Conservation (phyloP, 1,284 basidiomycete species). For the Schizopora paradoxa region DNA sequence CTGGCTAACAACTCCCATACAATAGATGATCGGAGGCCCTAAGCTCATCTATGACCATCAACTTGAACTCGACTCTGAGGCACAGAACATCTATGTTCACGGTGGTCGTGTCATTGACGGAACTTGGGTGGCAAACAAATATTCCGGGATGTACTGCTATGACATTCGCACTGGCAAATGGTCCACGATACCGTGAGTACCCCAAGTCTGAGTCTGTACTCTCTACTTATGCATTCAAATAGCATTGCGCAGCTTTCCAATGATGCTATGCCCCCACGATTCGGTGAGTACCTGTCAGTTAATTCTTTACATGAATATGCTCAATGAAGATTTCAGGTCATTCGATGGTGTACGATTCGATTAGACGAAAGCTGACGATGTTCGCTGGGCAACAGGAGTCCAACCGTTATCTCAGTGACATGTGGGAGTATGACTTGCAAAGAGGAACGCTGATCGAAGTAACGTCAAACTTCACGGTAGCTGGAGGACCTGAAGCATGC, state of each 20-base stretch:
- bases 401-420: constrained; percentile 61
- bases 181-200: constrained; percentile 56
- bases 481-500: constrained; percentile 60
- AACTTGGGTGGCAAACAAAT: constrained; percentile 50
- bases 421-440: constrained; percentile 65
- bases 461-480: constrained; percentile 51
- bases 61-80: constrained; percentile 70
- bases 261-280: constrained; percentile 49
- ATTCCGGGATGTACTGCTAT: constrained; percentile 68
- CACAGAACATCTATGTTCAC: constrained; percentile 71
- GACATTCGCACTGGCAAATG: constrained; percentile 57
- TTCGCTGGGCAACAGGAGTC: constrained; percentile 67
- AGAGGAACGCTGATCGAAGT: constrained; percentile 56
- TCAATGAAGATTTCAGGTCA: too few relatives aligned
- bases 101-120: constrained; percentile 72
- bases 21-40: constrained; percentile 60
- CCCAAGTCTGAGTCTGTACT: constrained; percentile 7
- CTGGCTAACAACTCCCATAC: neutral
- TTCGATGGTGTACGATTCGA: constrained; percentile 70
- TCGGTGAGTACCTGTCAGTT: constrained; percentile 37
- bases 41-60: constrained; percentile 78
- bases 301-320: too few relatives aligned
- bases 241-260: too few relatives aligned
- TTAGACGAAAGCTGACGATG: constrained; percentile 53
- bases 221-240: too few relatives aligned